Base-by-base conservation (phyloP, 2,329 filamentous ascomycete species). In the Penicillium sp. region DNA sequence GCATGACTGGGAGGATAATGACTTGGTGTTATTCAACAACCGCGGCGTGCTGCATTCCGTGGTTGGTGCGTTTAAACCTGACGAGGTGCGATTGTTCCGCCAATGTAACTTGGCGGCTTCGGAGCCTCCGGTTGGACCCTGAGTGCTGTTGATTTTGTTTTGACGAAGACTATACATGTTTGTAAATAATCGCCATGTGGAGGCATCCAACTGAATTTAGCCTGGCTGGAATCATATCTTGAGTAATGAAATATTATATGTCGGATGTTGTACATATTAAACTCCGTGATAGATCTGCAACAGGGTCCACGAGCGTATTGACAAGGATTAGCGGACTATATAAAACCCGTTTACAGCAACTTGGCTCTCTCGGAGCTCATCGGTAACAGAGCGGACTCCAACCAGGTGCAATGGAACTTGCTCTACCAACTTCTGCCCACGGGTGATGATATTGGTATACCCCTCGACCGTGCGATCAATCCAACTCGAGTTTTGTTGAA, bases 11-110 rank as follows among this genome's bases (percentile, higher is more conserved):
- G 79, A 88, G 64, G 85, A 89, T 69, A 89, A 89, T 6, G 89
- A 92, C 69, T 75, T 91, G 57, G 89, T 91, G 0, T 77, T 93
- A 27, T 93, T 93, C 74, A 88, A 93, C 72, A 93, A 93, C 69
- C 84, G 88, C 10, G 89, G 89, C 1, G 80, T 91, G 17, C 71
- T 92, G 56, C 89, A 93, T 72, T 87, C 84, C 3, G 89, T 93
- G 2, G 89, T 90, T 0, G 89, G 89, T 1, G 86, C 87, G 1
- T 92, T 93, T 73, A 81, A 82, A 8, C 83, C 87, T 49, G 83
- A 89, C n/a, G 89, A 92, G 77, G 85, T 91, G 33, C 77, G 89
- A 45, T 71, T 93, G 59, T 92, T 93, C 70, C 78, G 89, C 61
- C 89, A 93, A 78, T 93, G 89, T 75, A 92, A 93, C 71, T 80